Base-by-base conservation (phyloP, 345 rosid genomes). In the Salix arbutifolia region DNA sequence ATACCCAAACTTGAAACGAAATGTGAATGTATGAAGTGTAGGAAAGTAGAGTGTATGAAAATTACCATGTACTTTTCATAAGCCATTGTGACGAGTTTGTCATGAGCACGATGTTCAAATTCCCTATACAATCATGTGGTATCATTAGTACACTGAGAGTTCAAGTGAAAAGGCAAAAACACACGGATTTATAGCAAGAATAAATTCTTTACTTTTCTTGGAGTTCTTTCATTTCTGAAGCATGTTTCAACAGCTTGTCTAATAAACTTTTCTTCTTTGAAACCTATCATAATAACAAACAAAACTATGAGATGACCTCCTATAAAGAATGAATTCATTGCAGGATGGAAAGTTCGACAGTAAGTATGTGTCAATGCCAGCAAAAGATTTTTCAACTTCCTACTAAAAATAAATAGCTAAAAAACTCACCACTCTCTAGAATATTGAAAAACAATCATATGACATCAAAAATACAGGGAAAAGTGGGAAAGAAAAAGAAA, bases 11-110 rank as follows among this genome's bases (percentile, higher is more conserved):
- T 40, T 10, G 25, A 56, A 18, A 23, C 35, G 37, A 68, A 46
- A 50, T 4, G 19, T 64, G 26, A 58, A 40, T 66, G 28, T 1
- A 26, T 4, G 31, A 52, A 67, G 26, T 38, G 16, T 58, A 69
- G 18, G 37, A 64, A 19, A 69, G 53, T 25, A 25, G 2, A 40
- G 18, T 65, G 25, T 21, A 42, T 67, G 52, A 65, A 71, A 72
- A 71, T 79, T 88, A 92, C 98, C 94, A 85, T 87, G 80, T 92
- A 87, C 87, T 94, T 94, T 67, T 91, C 87, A 89, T 91, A 91
- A 79, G 97, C 94, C 94, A 91, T 86, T 77, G 80, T 82, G 61
- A 90, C 85, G 72, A 94, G 98, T 80, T 90, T 90, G 82, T 94
- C 97, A 82, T 87, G 80, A 40, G 93, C 94, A 72, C 81, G 85